phyloP scores from a whole-genome alignment of 192 early-diverging fungal genomes.

The Chytriomyces hyalinus region DNA sequence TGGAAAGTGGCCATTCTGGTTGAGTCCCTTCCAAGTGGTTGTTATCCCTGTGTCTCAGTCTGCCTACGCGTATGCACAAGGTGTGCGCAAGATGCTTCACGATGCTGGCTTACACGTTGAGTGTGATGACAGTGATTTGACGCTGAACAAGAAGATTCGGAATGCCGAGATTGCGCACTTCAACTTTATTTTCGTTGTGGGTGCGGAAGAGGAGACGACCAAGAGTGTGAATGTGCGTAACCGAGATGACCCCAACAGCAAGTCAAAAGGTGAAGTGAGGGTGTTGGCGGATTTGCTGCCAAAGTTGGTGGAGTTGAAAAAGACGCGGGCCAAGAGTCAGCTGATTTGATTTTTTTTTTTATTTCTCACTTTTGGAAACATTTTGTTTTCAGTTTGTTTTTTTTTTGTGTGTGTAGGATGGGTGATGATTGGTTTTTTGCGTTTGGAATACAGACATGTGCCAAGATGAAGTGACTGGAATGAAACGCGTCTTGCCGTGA shows the following conservation, averaged over 20 bases:
- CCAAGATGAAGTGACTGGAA: background rate
- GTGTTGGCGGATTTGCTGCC: slow-evolving; percentile 72
- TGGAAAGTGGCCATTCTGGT: slow-evolving; percentile 99
- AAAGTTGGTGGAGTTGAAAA: slow-evolving; percentile 73
- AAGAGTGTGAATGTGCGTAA: slow-evolving; percentile 89
- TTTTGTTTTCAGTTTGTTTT: no score
- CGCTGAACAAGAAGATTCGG: slow-evolving; percentile 97
- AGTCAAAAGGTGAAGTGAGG: slow-evolving; percentile 69
- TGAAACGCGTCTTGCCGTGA: background rate
- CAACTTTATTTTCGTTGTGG: slow-evolving; percentile 98
- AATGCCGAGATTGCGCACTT: slow-evolving; percentile 91
- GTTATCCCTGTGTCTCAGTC: slow-evolving; percentile 86
- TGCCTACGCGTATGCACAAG: slow-evolving; percentile 80
- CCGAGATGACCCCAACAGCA: slow-evolving; percentile 70
- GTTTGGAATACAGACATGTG: no score
- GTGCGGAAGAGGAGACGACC: slow-evolving; percentile 77
- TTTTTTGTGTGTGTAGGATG: no score
- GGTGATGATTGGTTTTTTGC: no score
- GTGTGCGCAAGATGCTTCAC: slow-evolving; percentile 72
- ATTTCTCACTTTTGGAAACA: background rate
- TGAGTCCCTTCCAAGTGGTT: slow-evolving; percentile 90
- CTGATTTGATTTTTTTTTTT: slow-evolving; percentile 14
- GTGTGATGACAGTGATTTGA: slow-evolving; percentile 82
- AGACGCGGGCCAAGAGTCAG: slow-evolving; percentile 45
- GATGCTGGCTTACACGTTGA: slow-evolving; percentile 83